Evolutionary conservation across 257 asterid species (phyloP), one percentile per base, ranked within the genome.

Genomic region (Linderniella brevidens): DNA sequence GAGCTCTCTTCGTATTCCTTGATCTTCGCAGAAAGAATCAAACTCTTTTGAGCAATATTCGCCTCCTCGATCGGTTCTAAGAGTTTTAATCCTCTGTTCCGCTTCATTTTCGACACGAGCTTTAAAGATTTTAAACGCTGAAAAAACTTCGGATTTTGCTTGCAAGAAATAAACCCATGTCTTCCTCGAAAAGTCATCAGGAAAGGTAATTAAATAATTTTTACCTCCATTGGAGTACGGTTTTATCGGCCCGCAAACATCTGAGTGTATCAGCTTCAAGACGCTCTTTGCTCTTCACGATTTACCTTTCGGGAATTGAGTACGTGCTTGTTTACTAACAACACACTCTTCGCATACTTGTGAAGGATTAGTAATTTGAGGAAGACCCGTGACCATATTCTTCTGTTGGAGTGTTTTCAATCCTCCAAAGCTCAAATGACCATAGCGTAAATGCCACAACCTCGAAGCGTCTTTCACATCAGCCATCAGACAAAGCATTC

Each of bases 31-130:
- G 42, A 19, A 53, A 3, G 0, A 0, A 9, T 16, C 14, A 53
- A 53, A 53, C 25, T 19, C 57, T n/a, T 54, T 40, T 3, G 57
- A 53, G 37, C 40, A 40, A 19, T 53, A 53, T 20, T 53, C 57
- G 0, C 49, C 49, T 8, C 49, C 57, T n/a, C 15, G 57, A 20
- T 53, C 16, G 1, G 41, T 53, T 3, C 39, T 19, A 8, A 40
- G 49, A 13, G 8, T 40, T 13, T 53, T 53, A 13, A 53, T 19
- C 14, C 6, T 25, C 32, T 6, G 32, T 6, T 25, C 32, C 32
- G 32, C 32, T 20, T 53, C 49, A 19, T 53, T 53, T 17, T 38
- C 40, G 1, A 40, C 57, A 13, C 10, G 40, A 0, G 49, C 48
- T 9, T 53, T 53, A 38, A 53, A 53, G 39, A 18, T 39, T 15